phyloP scores from a whole-genome alignment of 78 protist species.

The Dictyostelium firmibasis region DNA sequence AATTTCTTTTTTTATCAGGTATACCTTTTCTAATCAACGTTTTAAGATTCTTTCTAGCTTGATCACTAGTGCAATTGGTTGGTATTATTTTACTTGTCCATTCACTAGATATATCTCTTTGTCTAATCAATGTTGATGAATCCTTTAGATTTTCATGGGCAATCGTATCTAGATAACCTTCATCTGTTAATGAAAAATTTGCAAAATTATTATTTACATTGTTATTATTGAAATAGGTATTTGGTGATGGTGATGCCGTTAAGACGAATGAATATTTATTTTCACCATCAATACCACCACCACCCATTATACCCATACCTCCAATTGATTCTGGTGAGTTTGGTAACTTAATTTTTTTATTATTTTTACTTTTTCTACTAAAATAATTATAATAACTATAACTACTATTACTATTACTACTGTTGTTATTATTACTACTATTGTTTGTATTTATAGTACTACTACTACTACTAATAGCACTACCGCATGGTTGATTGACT shows the following conservation, averaged over 20 bases:
- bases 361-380: slow-evolving; percentile 1
- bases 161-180: neutral
- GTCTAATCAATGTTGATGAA: neutral
- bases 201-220: neutral
- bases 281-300: neutral
- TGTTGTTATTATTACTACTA: neutral
- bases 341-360: neutral
- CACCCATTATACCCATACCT: neutral
- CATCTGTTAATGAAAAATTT: neutral
- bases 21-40: slow-evolving; percentile 36
- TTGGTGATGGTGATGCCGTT: slow-evolving; percentile 2
- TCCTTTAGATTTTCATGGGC: neutral
- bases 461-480: neutral
- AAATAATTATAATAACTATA: neutral
- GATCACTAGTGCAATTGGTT: neutral
- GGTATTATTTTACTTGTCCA: neutral
- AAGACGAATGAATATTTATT: neutral
- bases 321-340: slow-evolving; percentile 1
- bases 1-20: slow-evolving; percentile 25
- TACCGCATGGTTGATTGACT: neutral
- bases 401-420: neutral
- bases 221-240: neutral
- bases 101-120: neutral
- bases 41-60: slow-evolving; percentile 42
- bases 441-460: neutral